These are phyloP conservation scores for Xylaria sp. DNA, from an alignment of 2,329 filamentous ascomycete genomes.

Conservation along the genomic window DNA sequence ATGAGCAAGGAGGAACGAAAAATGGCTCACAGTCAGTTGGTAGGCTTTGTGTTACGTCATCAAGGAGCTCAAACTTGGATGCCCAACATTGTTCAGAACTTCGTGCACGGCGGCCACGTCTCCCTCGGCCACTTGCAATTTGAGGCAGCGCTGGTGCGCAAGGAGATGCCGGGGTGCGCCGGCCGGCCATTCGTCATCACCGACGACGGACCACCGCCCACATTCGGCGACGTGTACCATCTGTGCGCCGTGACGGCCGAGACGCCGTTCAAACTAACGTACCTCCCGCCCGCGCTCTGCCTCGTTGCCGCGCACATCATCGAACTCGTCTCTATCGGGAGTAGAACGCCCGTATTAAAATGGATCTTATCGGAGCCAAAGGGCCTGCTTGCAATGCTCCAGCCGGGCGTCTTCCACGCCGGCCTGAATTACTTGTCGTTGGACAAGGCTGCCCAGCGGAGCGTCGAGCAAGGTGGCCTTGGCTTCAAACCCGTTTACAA, in stretches of 20 bases:
- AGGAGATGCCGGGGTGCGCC: constrained; percentile 43
- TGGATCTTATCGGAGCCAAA: constrained; percentile 33
- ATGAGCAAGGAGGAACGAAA: background rate
- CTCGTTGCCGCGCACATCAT: constrained; percentile 47
- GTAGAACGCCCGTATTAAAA: constrained; percentile 34
- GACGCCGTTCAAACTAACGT: constrained; percentile 42
- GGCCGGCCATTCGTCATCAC: constrained; percentile 58
- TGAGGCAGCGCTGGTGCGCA: constrained; percentile 55
- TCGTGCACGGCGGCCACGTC: constrained; percentile 57
- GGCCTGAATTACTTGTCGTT: constrained; percentile 46
- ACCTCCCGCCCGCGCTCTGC: constrained; percentile 45
- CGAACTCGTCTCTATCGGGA: constrained; percentile 45
- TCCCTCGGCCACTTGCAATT: constrained; percentile 59
- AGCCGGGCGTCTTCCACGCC: constrained; percentile 48
- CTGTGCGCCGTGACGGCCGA: constrained; percentile 40
- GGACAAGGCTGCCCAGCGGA: constrained; percentile 45
- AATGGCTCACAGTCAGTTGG: constrained; percentile 6
- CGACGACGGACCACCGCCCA: constrained; percentile 53
- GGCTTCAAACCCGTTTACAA: constrained; percentile 47
- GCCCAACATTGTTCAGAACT: constrained; percentile 53
- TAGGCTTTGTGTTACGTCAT: constrained; percentile 39
- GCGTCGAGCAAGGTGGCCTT: constrained; percentile 48
- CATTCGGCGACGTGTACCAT: constrained; percentile 48
- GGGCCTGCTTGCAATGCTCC: constrained; percentile 46
- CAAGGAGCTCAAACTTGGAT: constrained; percentile 51